Conservation (phyloP, 208 protist genomes). For the Wallacemonas sp. region DNA sequence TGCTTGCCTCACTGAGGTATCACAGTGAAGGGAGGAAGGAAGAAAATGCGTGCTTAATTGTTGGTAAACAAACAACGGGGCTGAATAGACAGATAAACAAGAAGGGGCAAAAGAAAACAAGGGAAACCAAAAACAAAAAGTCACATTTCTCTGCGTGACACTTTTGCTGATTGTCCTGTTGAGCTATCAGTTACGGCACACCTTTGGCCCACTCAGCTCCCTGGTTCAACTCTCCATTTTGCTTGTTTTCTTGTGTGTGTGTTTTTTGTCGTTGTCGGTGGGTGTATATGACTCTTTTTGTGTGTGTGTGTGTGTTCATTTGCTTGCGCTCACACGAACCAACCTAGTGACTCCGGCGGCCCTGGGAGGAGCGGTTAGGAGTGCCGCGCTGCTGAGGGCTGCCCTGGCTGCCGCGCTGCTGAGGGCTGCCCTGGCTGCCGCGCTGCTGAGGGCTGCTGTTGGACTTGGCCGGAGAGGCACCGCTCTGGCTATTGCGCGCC, state of each 20-base stretch:
- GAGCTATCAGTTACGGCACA: too few species aligned
- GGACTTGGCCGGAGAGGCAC: conserved; percentile 15
- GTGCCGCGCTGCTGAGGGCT: conserved; percentile 18
- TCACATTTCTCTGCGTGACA: too few species aligned
- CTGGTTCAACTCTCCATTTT: not conserved
- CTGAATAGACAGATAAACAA: too few species aligned
- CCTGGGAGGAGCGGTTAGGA: conserved; percentile 13
- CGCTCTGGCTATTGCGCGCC: conserved; percentile 17
- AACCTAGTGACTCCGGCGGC: conserved; percentile 28
- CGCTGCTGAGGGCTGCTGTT: not conserved
- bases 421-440: conserved; percentile 6
- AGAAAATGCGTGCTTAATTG: too few species aligned
- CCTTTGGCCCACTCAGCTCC: not conserved
- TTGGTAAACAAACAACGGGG: too few species aligned
- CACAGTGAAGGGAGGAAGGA: too few species aligned
- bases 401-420: conserved; percentile 18
- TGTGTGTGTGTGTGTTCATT: too few species aligned
- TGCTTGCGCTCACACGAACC: not conserved
- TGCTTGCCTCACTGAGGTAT: not conserved
- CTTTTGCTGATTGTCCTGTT: too few species aligned
- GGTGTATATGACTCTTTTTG: too few species aligned
- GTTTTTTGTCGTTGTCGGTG: not conserved
- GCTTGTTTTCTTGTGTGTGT: not conserved
- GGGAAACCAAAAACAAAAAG: too few species aligned
- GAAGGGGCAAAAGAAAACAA: too few species aligned